These are phyloP conservation scores for Sporothrix schenckii DNA, from an alignment of 2,329 filamentous ascomycete species.

Conservation along the genomic window DNA sequence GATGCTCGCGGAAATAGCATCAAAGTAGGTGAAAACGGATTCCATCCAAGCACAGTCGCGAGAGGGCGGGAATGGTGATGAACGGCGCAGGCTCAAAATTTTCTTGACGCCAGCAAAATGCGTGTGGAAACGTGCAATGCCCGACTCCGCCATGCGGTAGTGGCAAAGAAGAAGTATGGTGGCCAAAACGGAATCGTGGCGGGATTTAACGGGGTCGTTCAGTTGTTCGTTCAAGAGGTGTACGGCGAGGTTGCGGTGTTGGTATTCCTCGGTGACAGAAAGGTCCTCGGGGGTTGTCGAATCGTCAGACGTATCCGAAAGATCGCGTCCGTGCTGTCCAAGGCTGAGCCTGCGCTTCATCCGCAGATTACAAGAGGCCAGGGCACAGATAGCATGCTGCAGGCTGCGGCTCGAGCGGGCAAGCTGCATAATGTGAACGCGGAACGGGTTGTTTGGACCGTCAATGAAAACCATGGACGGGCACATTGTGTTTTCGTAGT, in stretches of 20 bases:
- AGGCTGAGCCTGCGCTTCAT: slow-evolving; percentile 74
- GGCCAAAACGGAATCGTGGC: slow-evolving; percentile 83
- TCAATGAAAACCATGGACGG: slow-evolving; percentile 92
- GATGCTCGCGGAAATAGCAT: slow-evolving; percentile 87
- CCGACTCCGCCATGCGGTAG: slow-evolving; percentile 91
- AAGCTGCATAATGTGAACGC: slow-evolving; percentile 77
- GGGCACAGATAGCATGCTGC: slow-evolving; percentile 88
- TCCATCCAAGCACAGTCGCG: slow-evolving; percentile 87
- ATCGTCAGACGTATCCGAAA: slow-evolving; percentile 47
- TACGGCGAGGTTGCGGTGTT: slow-evolving; percentile 79
- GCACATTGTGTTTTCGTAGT: slow-evolving; percentile 91
- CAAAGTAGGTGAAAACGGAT: slow-evolving; percentile 90
- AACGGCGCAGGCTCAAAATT: slow-evolving; percentile 74
- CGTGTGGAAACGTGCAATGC: slow-evolving; percentile 88
- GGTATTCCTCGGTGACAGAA: slow-evolving; percentile 75
- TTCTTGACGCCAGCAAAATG: slow-evolving; percentile 94
- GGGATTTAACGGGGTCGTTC: slow-evolving; percentile 71
- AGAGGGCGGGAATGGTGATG: slow-evolving; percentile 54
- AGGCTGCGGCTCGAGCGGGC: slow-evolving; percentile 77
- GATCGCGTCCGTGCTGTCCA: slow-evolving; percentile 57
- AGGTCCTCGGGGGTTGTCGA: slow-evolving; percentile 50
- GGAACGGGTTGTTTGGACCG: slow-evolving; percentile 80
- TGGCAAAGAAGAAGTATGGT: slow-evolving; percentile 87
- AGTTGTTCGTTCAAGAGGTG: slow-evolving; percentile 82
- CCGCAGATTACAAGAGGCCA: slow-evolving; percentile 85